These are phyloP conservation scores for Aspergillus sclerotiicarbonarius DNA, from an alignment of 495 filamentous ascomycete genomes.

Conservation along the genomic window DNA sequence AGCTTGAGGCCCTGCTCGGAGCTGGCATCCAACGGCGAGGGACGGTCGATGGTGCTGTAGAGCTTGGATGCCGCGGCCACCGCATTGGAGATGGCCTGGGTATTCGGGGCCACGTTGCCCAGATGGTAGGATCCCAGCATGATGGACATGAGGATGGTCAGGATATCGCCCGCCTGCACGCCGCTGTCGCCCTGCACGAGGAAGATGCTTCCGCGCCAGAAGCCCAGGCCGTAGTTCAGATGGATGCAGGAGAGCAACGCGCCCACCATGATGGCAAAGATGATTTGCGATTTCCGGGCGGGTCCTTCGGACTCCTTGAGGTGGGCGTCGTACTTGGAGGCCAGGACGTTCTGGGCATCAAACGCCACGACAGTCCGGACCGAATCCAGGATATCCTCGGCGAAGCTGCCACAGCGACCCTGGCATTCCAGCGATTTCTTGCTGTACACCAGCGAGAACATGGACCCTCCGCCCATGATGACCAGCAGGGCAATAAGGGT, in stretches of 20 bases:
- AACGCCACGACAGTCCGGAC: slow-evolving; percentile 90
- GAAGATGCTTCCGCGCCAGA: slow-evolving; percentile 89
- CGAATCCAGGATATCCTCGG: slow-evolving; percentile 90
- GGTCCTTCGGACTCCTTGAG: slow-evolving; percentile 68
- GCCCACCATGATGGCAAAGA: slow-evolving; percentile 72
- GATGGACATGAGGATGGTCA: slow-evolving; percentile 88
- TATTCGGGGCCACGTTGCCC: slow-evolving; percentile 83
- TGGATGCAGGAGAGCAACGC: slow-evolving; percentile 79
- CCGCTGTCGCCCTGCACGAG: slow-evolving; percentile 57
- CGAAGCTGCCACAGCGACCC: slow-evolving; percentile 80
- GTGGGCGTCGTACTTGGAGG: slow-evolving; percentile 74
- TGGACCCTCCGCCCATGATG: slow-evolving; percentile 68
- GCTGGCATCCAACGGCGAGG: slow-evolving; percentile 78
- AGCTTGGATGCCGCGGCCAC: slow-evolving; percentile 87
- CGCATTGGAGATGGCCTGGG: slow-evolving; percentile 76
- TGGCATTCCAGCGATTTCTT: slow-evolving; percentile 73
- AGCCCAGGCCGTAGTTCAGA: slow-evolving; percentile 87
- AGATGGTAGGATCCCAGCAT: slow-evolving; percentile 90
- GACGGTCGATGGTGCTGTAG: slow-evolving; percentile 84
- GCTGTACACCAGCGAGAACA: slow-evolving; percentile 72
- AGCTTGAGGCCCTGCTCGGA: slow-evolving; percentile 65
- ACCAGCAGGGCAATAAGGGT: slow-evolving; percentile 68
- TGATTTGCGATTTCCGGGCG: slow-evolving; percentile 69
- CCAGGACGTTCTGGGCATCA: slow-evolving; percentile 83
- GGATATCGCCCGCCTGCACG: slow-evolving; percentile 47